Base-by-base conservation (phyloP, 1,284 basidiomycete genomes). In the Ustilago cynodontis region DNA sequence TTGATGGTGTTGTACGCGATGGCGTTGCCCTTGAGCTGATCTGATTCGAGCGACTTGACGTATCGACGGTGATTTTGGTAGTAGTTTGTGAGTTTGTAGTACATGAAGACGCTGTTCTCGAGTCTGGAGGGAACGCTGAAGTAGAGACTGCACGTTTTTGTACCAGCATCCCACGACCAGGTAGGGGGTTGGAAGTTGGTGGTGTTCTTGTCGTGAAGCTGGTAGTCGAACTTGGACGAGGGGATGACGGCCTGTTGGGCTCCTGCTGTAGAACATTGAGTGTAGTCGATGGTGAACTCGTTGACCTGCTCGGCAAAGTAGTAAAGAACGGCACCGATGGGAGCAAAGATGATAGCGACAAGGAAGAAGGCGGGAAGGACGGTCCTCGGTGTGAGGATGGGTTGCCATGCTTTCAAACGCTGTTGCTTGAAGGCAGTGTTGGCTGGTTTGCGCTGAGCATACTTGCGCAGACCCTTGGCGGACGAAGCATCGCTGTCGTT, bases 351-450 rank as follows among this genome's bases (percentile, higher is more conserved):
- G 80, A 98, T 89, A 55, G 94, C 96, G 82, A 98, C 91, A 82
- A 98, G 91, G 87, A 99, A 97, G 59, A 99, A 90, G 1, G 95
- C 96, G 6, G 97, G 97, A 13, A 99, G 90, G 16, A 99, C 97
- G 1, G 95, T 96, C 87, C 94, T 94, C 3, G 97, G 97, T 0
- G 96, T 98, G 47, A 99, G 90, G 85, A 99, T 98, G 20, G 97
- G 97, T 89, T 99, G 97, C 97, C 97, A 99, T 82, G 97, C 97
- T 88, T 98, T 98, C 85, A 99, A 90, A 65, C 97, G 93, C 87
- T 99, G 97, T 87, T 99, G 97, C 88, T 98, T 98, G 91, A 98
- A 98, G 50, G 96, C 96, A 58, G 96, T 99, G 88, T 98, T 85
- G 47, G 83, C 78, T 8, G 83, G 83, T 54, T 82, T 81, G 54